Conservation (phyloP, 2,329 filamentous ascomycete species). For the Tolypocladium amazonense region DNA sequence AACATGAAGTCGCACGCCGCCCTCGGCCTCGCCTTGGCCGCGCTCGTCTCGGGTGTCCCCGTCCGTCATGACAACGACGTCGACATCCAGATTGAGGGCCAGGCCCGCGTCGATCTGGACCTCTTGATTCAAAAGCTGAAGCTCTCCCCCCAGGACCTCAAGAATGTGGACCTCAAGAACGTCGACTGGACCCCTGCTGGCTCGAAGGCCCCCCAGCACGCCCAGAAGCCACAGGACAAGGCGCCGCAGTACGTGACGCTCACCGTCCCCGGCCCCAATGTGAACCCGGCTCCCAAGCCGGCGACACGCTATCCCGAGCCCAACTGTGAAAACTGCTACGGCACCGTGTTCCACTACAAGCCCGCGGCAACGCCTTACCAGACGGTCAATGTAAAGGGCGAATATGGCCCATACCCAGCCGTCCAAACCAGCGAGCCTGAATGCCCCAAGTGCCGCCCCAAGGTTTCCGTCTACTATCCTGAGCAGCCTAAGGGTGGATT, state of each 20-base stretch:
- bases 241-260: neutral
- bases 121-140: neutral
- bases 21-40: neutral
- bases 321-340: neutral
- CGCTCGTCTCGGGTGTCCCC: neutral
- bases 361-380: neutral
- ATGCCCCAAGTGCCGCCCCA: neutral
- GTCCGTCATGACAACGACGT: neutral
- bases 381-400: neutral
- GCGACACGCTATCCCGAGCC: neutral
- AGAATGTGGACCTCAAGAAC: neutral
- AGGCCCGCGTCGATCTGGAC: neutral
- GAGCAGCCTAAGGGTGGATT: neutral
- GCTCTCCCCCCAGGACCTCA: neutral
- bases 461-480: neutral
- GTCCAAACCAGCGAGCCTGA: neutral
- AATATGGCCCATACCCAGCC: neutral
- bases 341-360: neutral
- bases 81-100: neutral
- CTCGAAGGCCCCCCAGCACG: too few species aligned
- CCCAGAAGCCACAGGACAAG: neutral
- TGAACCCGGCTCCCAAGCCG: neutral
- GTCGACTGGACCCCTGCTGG: too few species aligned
- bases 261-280: neutral
- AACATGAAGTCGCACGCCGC: neutral